A percentile compares a stretch with the other conserved stretches of the same genome.
Conservation (phyloP, 2,329 filamentous ascomycete species). For the Hysterium pulicare region DNA sequence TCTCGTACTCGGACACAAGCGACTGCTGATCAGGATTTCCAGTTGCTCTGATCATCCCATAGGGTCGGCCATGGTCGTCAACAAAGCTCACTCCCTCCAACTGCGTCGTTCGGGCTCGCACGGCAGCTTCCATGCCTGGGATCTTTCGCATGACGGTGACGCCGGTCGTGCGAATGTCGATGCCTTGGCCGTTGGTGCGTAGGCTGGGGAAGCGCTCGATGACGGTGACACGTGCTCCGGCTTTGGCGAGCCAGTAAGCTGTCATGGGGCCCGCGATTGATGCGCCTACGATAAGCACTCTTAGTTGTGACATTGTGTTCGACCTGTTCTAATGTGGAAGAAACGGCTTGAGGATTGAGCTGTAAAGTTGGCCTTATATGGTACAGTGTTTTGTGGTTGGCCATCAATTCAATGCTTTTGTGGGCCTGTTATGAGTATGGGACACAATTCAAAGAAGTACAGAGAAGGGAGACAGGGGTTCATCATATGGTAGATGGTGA, state of each 20-base stretch:
- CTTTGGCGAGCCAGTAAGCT: conserved; percentile 47
- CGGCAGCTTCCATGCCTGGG: conserved; percentile 36
- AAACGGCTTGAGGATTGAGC: too few relatives aligned
- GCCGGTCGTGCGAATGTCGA: conserved; percentile 45
- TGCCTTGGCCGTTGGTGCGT: conserved; percentile 35
- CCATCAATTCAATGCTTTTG: too few relatives aligned
- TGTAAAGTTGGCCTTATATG: too few relatives aligned
- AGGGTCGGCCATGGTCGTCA: conserved; percentile 15
- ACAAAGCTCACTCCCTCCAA: conserved; percentile 41
- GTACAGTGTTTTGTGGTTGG: too few relatives aligned
- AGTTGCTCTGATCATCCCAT: conserved; percentile 16
- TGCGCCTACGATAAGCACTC: conserved; percentile 10
- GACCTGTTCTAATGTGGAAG: too few relatives aligned
- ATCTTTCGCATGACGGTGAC: conserved; percentile 38
- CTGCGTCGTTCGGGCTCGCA: conserved; percentile 31
- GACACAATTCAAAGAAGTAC: too few relatives aligned
- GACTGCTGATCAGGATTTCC: conserved; percentile 6
- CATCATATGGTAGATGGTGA: too few relatives aligned
- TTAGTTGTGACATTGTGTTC: too few relatives aligned
- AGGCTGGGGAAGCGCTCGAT: neutral
- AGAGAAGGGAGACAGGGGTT: too few relatives aligned
- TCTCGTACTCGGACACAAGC: conserved; percentile 20
- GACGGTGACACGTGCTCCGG: conserved; percentile 17
- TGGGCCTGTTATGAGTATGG: too few relatives aligned
- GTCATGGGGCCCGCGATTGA: conserved; percentile 28